These are phyloP conservation scores for Chalciporus sphaerocephalus DNA, from an alignment of 768 basidiomycete genomes.

Conservation along the genomic window DNA sequence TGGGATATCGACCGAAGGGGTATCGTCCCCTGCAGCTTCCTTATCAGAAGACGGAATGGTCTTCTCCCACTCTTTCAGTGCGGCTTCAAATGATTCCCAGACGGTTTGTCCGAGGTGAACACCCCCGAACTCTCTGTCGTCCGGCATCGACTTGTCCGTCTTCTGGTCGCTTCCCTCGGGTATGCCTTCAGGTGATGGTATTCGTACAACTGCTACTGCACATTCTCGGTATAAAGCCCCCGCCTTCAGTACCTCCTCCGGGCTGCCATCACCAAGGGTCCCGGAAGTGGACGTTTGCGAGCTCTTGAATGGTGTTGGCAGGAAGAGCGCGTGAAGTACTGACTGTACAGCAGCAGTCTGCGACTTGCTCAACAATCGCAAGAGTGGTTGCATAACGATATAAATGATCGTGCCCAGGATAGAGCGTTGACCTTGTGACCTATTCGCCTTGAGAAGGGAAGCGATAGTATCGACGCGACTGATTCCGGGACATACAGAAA, in stretches of 20 bases:
- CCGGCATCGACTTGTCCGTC: slow-evolving; percentile 38
- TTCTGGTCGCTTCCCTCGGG: slow-evolving; percentile 25
- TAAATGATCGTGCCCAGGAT: slow-evolving; percentile 53
- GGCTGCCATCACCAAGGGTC: slow-evolving; percentile 16
- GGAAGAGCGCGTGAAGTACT: slow-evolving; percentile 76
- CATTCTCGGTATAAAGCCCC: slow-evolving; percentile 78
- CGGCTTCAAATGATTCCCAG: slow-evolving; percentile 73
- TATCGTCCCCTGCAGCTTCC: slow-evolving; percentile 20
- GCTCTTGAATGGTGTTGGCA: slow-evolving; percentile 74
- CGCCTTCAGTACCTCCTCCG: slow-evolving; percentile 68
- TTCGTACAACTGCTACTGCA: slow-evolving; percentile 49
- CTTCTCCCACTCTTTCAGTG: slow-evolving; percentile 64
- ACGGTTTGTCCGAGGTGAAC: slow-evolving; percentile 62
- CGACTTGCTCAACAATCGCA: slow-evolving; percentile 68
- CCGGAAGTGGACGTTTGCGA: slow-evolving; percentile 23
- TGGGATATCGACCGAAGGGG: slow-evolving; percentile 23
- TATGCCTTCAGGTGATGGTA: slow-evolving; percentile 29
- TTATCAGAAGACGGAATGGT: slow-evolving; percentile 19
- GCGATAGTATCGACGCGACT: slow-evolving; percentile 67
- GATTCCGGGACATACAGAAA: slow-evolving; percentile 73
- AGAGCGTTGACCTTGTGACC: slow-evolving; percentile 35
- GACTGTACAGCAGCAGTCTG: slow-evolving; percentile 62
- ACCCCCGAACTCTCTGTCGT: slow-evolving; percentile 71
- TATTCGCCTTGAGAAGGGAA: slow-evolving; percentile 30
- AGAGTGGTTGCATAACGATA: slow-evolving; percentile 57